Evolutionary conservation across 2,329 filamentous ascomycete species (phyloP), one percentile per base, ranked within the genome.

Genomic region (Beauveria caledonica): DNA sequence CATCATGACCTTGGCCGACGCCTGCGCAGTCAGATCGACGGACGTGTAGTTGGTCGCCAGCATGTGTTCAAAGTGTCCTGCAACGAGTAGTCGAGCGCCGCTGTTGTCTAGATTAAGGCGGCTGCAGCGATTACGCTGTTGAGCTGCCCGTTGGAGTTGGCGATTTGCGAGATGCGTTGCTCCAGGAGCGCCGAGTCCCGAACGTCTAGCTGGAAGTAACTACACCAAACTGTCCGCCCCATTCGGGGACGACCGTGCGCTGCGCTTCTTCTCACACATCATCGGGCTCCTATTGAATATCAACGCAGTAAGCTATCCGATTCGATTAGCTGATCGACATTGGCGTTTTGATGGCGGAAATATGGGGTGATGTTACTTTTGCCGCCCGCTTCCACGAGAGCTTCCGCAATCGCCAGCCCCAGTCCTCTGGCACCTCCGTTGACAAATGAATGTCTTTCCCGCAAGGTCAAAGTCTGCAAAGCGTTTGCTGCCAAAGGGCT

Each of bases 371-470:
- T 19, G 7, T 39, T 45, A 19, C 82, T 82, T 64, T 77, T 88
- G 25, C 87, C 89, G 21, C 89, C 89, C 25, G 88, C 88, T 72
- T 92, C 88, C 13, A 90, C 77, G 15, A 92, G 74, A 1, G 86
- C 88, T 67, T 92, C 88, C 1, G 87, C 83, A 66, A 92, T 83
- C 6, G 86, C 83, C 21, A 93, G 74, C n/a, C 89, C 89, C 10
- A 92, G 78, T 0, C 89, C 89, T 62, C 33, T 13, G 5, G 33
- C 33, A 36, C 33, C 85, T 80, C 89, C 89, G 1, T 87, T 88
- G 3, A 92, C 85, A 33, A 33, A 89, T 71, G 51, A 90, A 82
- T 1, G 89, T 80, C 60, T 86, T 87, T 62, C 84, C 82, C n/a
- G 76, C 76, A 40, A 92, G 76, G 63, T 82, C 84, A 73, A 92